Evolutionary conservation across 2,329 filamentous ascomycete genomes (phyloP), one percentile per base, ranked within the genome.

Genomic region (Capronia epimyces): DNA sequence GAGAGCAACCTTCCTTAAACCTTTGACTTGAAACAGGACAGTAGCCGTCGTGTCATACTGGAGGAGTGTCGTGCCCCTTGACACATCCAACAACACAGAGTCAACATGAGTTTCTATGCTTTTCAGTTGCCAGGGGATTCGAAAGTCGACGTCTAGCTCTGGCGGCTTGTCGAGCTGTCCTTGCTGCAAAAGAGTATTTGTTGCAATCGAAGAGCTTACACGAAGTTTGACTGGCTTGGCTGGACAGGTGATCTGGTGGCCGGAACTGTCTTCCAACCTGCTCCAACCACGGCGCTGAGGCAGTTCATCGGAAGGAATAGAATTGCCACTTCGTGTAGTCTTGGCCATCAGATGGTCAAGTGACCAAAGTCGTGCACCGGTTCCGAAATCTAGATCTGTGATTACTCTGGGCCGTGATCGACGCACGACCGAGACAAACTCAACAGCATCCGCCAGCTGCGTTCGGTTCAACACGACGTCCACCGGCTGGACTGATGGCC

Each of bases 11-110:
- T 79, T 77, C 64, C 91, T 93, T 1, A 77, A 75, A 2, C 89
- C 89, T 34, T 72, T 70, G 45, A 94, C 77, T 64, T 95, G 89
- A 61, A 83, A 88, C 53, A 93, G 83, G 2, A 95, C 75, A 61
- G 95, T 95, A 43, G 87, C 87, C 77, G 93, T 89, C 12, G 84
- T 82, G 68, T 93, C 87, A 70, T 93, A 93, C 67, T 93, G 87
- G 27, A 95, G 74, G 89, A 89, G 95, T 79, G 95, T 86, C 34
- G 90, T 86, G 1, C 80, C 80, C 0, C 87, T 88, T 2, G 86
- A 90, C 51, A 95, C 81, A 18, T 89, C 78, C 21, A 95, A 69
- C 0, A 89, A 83, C 1, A 87, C 89, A 65, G 85, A 91, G 64
- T 94, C 88, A 2, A 79, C 67, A 54, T 81, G 81, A 15, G 82